Base-by-base conservation (phyloP, 2,329 filamentous ascomycete genomes). In the Atkinsonella texensis region DNA sequence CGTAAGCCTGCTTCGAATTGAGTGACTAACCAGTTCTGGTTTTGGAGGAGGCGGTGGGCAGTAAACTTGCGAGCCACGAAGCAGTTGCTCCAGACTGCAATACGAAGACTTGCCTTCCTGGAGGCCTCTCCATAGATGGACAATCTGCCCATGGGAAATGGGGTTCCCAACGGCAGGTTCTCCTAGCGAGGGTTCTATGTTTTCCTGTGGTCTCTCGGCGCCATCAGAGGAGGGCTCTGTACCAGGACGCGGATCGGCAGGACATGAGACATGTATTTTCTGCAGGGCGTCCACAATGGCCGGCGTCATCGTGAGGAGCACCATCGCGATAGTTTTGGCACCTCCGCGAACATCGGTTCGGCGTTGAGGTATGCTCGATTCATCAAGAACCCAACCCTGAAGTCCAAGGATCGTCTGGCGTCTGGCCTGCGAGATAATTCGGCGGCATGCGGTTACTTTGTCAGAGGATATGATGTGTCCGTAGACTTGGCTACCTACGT, bases 11-110 rank as follows among this genome's bases (percentile, higher is more conserved):
- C 4, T 46, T 42, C 18, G 4, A 4, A 28, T 28, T 2, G 8
- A 8, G 12, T 31, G 28, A 71, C 80, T 55, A 71, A 91, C 87
- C 12, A 84, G 85, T 63, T 89, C 83, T 2, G 82, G 77, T 63
- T 89, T 95, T 4, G 85, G 82, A 5, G 84, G 79, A 13, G 87
- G 85, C n/a, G 89, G 88, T n/a, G 87, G 79, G 10, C 81, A 68
- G 66, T 94, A 94, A 56, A 94, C 71, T 50, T 64, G 75, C 28
- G 88, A 80, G 45, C 88, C 87, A 52, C 73, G 78, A 10, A 97
- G 74, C 33, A 97, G 77, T 35, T 70, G 62, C 58, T 91, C 85
- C 12, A 97, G 74, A 15, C 74, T 79, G 53, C 69, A 74, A 12
- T 59, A 55, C n/a, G 23, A 13, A 9, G 35, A 10, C 11, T 50